Percentiles rank a stretch among this genome's conserved stretches.
phyloP scores from a whole-genome alignment of 257 asterid species.

The Asclepias syriaca region DNA sequence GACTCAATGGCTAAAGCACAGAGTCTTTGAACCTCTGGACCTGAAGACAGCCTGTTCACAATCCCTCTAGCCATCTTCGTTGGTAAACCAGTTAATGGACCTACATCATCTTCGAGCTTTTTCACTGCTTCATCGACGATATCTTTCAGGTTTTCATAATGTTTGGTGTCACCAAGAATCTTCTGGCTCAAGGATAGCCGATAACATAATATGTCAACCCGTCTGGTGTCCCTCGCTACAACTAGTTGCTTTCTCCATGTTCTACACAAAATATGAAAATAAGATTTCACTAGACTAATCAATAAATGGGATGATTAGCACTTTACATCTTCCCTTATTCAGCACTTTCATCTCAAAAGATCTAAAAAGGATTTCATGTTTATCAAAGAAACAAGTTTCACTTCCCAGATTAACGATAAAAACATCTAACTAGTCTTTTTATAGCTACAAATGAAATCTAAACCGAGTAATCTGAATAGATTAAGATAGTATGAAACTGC shows the following conservation, averaged over 20 bases:
- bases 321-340: background rate
- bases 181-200: constrained; percentile 82
- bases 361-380: background rate
- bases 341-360: background rate
- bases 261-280: constrained; percentile 36
- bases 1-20: constrained; percentile 67
- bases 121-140: constrained; percentile 56
- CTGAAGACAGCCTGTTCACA: constrained; percentile 88
- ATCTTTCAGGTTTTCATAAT: constrained; percentile 40
- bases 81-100: constrained; percentile 86
- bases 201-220: constrained; percentile 87
- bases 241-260: constrained; percentile 80
- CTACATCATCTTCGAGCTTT: constrained; percentile 80
- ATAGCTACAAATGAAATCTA: background rate
- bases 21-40: constrained; percentile 73
- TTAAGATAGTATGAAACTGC: constrained; percentile 1
- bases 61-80: constrained; percentile 94
- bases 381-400: background rate
- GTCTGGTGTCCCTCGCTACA: constrained; percentile 81
- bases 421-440: background rate
- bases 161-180: constrained; percentile 59
- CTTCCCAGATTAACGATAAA: background rate
- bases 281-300: background rate
- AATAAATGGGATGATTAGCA: background rate
- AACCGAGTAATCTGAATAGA: background rate